A percentile compares a stretch with the other conserved stretches of the same genome.
Conservation (phyloP, 1,284 basidiomycete species). For the Hymenochaete sp. region DNA sequence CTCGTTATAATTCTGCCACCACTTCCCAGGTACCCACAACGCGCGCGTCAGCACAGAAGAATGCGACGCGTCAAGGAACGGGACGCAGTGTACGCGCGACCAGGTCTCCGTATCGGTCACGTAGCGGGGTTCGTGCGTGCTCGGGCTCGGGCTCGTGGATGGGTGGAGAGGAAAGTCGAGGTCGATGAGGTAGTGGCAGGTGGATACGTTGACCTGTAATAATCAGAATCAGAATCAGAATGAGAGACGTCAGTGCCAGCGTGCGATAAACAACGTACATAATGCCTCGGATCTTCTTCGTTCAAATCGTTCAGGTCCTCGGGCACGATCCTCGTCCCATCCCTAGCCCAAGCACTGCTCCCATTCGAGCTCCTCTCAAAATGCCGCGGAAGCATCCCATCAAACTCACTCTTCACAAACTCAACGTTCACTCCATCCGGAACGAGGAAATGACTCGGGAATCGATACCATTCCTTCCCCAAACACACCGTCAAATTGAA, state of each 20-base stretch:
- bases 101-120: slow-evolving; percentile 52
- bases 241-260: too few relatives aligned
- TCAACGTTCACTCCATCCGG: slow-evolving; percentile 76
- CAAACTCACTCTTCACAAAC: slow-evolving; percentile 87
- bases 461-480: slow-evolving; percentile 95
- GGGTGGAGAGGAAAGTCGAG: slow-evolving; percentile 72
- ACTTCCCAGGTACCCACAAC: slow-evolving; percentile 67
- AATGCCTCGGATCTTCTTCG: slow-evolving; percentile 67
- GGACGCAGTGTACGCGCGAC: slow-evolving; percentile 67
- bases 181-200: slow-evolving; percentile 84
- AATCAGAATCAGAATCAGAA: slow-evolving; percentile 4
- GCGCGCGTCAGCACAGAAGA: slow-evolving; percentile 65
- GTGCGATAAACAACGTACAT: slow-evolving; percentile 66
- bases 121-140: slow-evolving; percentile 68
- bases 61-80: slow-evolving; percentile 75
- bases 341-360: slow-evolving; percentile 46
- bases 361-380: slow-evolving; percentile 82
- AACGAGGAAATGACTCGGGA: slow-evolving; percentile 84
- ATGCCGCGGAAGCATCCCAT: slow-evolving; percentile 82
- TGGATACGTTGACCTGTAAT: slow-evolving; percentile 48
- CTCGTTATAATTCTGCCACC: slow-evolving; percentile 55
- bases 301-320: slow-evolving; percentile 84
- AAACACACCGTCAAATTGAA: slow-evolving; percentile 80
- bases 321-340: slow-evolving; percentile 58
- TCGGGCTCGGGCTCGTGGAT: slow-evolving; percentile 35